Conservation (phyloP, 176 grass and related monocot genomes). For the Thalia dealbata region DNA sequence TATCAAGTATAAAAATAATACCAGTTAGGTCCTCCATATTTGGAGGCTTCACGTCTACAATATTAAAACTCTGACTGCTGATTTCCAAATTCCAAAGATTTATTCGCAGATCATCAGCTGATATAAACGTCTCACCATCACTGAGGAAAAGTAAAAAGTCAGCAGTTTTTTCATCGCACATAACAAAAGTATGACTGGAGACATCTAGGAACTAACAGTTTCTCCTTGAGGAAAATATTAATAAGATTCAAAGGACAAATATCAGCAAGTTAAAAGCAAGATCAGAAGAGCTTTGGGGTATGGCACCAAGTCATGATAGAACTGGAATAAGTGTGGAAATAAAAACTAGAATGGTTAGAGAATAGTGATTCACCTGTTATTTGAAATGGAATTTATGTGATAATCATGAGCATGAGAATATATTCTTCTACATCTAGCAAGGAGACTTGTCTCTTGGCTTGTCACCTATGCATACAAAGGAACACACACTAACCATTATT, state of each 20-base stretch:
- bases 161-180: background rate
- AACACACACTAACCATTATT: conserved; percentile 14
- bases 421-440: conserved; percentile 67
- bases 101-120: conserved; percentile 15
- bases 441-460: conserved; percentile 79
- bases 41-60: conserved; percentile 14
- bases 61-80: conserved; percentile 12
- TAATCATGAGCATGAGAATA: conserved; percentile 98
- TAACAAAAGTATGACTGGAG: background rate
- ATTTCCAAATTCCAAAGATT: conserved; percentile 20
- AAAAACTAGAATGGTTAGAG: background rate
- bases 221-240: background rate
- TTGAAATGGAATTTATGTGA: conserved; percentile 98
- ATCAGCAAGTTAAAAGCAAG: background rate
- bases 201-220: background rate
- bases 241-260: background rate
- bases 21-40: conserved; percentile 17
- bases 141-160: background rate
- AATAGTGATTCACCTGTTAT: conserved; percentile 57
- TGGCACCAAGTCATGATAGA: background rate
- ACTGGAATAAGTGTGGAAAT: background rate
- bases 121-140: conserved; percentile 14
- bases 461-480: conserved; percentile 36
- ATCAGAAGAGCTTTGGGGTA: background rate
- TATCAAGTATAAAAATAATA: background rate